phyloP scores from a whole-genome alignment of 306 rosid genomes.

The Pyrus communis region DNA sequence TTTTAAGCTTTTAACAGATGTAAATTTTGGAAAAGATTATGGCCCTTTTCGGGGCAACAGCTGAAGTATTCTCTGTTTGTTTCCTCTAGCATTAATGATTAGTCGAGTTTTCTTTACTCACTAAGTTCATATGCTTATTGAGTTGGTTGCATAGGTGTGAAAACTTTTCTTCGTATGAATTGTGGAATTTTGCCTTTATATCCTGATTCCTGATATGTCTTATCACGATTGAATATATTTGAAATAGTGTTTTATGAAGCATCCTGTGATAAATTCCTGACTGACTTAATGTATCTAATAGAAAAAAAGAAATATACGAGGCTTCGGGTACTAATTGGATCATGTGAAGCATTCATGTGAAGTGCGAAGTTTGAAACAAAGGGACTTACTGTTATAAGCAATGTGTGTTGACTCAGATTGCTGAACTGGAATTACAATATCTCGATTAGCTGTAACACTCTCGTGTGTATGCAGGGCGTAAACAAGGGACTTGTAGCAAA shows the following conservation, averaged over 20 bases:
- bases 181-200: neutral
- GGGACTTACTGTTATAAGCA: neutral
- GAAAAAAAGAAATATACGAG: neutral
- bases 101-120: neutral
- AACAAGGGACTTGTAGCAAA: slow-evolving; percentile 65
- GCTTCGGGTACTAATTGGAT: neutral
- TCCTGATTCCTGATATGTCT: neutral
- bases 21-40: neutral
- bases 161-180: neutral
- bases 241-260: no score
- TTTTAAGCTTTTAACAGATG: neutral
- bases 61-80: neutral
- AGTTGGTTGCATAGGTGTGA: neutral
- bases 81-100: neutral
- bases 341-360: neutral
- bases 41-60: neutral
- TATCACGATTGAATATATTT: neutral
- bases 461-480: slow-evolving; percentile 39
- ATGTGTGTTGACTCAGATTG: neutral
- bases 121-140: neutral
- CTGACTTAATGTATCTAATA: neutral
- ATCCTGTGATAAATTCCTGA: neutral
- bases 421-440: neutral
- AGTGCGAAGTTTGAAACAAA: neutral
- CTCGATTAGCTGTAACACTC: neutral